Evolutionary conservation across 495 filamentous ascomycete species (phyloP).

Genomic region (Penicillium crystallinum): DNA sequence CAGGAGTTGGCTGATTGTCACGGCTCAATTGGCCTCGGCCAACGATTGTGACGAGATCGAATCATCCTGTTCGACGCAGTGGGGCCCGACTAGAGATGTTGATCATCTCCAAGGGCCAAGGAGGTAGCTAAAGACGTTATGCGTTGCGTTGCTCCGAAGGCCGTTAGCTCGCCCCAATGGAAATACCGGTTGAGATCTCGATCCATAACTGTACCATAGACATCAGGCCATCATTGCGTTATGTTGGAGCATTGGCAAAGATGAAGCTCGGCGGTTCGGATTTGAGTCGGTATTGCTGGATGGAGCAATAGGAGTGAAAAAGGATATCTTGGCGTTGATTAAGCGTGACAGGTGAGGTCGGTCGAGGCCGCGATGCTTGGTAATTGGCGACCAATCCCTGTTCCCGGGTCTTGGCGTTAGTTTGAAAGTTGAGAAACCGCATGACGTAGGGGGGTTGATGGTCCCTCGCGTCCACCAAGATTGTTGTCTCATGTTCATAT

Average conservation of each 20-base stretch:
- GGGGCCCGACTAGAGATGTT: neutral
- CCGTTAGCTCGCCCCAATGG: neutral
- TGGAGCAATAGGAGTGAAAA: neutral
- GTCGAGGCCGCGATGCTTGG: conserved; percentile 22
- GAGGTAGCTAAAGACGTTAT: neutral
- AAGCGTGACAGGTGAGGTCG: conserved; percentile 1
- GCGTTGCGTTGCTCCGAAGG: neutral
- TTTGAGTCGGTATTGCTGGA: neutral
- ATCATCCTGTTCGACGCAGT: neutral
- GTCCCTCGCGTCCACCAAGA: neutral
- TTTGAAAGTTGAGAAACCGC: conserved; percentile 3
- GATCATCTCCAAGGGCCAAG: conserved; percentile 2
- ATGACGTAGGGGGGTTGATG: neutral
- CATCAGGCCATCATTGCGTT: neutral
- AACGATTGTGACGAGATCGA: conserved; percentile 1
- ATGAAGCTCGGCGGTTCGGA: neutral
- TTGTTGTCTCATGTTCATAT: neutral
- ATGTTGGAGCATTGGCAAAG: neutral
- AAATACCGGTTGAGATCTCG: neutral
- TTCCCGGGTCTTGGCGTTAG: neutral
- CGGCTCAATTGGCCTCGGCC: neutral
- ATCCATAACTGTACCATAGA: neutral
- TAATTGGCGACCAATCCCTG: conserved; percentile 13
- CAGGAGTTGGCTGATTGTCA: conserved; percentile 1
- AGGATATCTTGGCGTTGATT: conserved; percentile 6